These are phyloP conservation scores for Malus hybrid DNA, from an alignment of 331 rosid genomes.

Conservation along the genomic window DNA sequence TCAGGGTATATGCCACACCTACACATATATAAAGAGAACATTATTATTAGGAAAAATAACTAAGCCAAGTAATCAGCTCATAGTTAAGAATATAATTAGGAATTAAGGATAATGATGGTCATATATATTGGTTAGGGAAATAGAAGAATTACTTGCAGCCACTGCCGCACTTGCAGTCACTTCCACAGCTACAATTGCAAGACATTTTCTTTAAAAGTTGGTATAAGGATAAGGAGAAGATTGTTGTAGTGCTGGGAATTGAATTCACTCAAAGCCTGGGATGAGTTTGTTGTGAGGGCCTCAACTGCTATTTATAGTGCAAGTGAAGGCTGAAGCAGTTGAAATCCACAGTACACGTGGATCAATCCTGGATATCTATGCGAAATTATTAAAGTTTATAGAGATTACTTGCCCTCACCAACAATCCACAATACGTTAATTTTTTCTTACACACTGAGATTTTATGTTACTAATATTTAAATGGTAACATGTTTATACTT, in stretches of 20 bases:
- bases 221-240: background rate
- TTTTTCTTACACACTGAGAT: no score
- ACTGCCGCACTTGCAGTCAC: conserved; percentile 22
- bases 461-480: no score
- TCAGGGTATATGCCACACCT: conserved; percentile 25
- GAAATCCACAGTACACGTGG: conserved; percentile 40
- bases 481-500: background rate
- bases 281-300: background rate
- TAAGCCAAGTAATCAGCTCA: background rate
- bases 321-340: background rate
- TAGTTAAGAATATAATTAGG: background rate
- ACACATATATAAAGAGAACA: background rate
- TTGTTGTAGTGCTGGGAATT: background rate
- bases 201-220: conserved; percentile 19
- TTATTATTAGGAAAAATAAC: background rate
- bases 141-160: conserved; percentile 13
- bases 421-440: no score
- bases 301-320: conserved; percentile 19
- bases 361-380: background rate
- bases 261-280: background rate
- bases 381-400: background rate
- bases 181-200: conserved; percentile 7
- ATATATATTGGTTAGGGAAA: background rate
- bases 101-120: background rate
- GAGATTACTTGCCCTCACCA: background rate